Conservation (phyloP, 108 stramenopile genomes). For the Discostella stelligeroides region DNA sequence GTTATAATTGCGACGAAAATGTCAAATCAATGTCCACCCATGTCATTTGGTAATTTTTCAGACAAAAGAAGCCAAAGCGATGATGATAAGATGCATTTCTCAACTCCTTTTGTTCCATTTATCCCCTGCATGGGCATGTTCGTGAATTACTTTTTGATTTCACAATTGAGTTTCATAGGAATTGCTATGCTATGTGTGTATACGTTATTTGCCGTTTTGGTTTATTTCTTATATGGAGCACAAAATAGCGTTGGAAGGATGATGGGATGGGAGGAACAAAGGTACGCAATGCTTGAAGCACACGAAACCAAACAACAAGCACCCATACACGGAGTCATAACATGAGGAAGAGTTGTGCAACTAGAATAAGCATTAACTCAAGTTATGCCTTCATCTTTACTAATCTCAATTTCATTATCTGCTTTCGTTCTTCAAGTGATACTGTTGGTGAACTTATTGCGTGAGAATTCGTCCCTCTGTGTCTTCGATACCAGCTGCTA, state of each 20-base stretch:
- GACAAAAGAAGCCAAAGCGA: constrained; percentile 11
- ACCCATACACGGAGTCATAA: constrained; percentile 5
- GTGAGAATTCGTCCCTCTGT: constrained; percentile 37
- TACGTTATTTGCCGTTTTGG: constrained; percentile 39
- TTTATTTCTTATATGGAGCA: constrained; percentile 61
- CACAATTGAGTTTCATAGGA: constrained; percentile 67
- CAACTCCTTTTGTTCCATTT: constrained; percentile 58
- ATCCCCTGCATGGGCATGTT: constrained; percentile 75
- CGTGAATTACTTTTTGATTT: constrained; percentile 86
- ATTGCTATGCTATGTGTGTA: constrained; percentile 64
- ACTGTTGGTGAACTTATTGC: neutral
- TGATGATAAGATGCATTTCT: constrained; percentile 43
- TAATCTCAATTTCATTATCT: constrained; percentile 28
- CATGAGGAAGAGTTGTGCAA: constrained; percentile 1
- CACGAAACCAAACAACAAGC: constrained; percentile 9
- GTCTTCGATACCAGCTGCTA: constrained; percentile 86
- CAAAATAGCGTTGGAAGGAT: constrained; percentile 36
- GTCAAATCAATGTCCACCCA: constrained; percentile 29
- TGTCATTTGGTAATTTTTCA: constrained; percentile 27
- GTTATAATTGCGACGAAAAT: constrained; percentile 25
- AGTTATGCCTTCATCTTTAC: constrained; percentile 22
- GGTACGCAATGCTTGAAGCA: constrained; percentile 30
- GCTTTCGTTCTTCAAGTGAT: constrained; percentile 39
- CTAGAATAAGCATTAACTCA: neutral
- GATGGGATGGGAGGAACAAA: constrained; percentile 20